Percentiles rank a stretch among this genome's conserved stretches.
Evolutionary conservation across 225 moss, liverwort and hornwort genomes (phyloP).

Genomic region (Rhytidiadelphus loreus): DNA sequence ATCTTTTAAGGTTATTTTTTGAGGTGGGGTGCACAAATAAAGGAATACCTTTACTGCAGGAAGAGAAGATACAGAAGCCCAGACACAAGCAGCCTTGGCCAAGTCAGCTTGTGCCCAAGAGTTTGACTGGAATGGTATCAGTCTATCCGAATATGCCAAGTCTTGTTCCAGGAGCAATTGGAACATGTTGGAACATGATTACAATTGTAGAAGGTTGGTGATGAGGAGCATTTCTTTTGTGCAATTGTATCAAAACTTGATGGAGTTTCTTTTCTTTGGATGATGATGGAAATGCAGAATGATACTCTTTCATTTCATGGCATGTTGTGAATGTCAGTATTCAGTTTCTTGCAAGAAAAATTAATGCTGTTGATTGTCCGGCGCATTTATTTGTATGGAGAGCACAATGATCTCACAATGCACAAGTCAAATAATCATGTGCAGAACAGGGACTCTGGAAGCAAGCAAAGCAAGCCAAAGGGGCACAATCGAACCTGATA

Average conservation of each 20-base stretch:
- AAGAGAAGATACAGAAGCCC: too few species aligned
- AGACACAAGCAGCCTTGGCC: too few species aligned
- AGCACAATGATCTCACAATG: background rate
- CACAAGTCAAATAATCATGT: background rate
- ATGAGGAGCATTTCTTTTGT: background rate
- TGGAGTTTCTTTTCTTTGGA: background rate
- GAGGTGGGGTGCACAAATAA: too few species aligned
- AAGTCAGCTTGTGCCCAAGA: too few species aligned
- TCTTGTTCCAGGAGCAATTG: background rate
- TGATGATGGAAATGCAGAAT: background rate
- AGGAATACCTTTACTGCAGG: too few species aligned
- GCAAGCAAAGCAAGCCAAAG: background rate
- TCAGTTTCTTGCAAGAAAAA: background rate
- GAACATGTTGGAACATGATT: background rate
- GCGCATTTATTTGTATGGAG: background rate
- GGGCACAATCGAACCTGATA: background rate
- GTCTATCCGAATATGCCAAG: background rate
- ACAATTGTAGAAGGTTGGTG: background rate
- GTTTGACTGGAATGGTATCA: background rate
- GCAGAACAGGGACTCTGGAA: too few species aligned
- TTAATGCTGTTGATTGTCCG: accelerated
- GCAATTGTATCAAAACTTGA: background rate
- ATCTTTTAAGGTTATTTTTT: too few species aligned
- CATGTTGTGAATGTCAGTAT: background rate
- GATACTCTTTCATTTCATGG: background rate